These are phyloP conservation scores for Wallacemonas sp. DNA, from an alignment of 208 protist species.

Conservation along the genomic window DNA sequence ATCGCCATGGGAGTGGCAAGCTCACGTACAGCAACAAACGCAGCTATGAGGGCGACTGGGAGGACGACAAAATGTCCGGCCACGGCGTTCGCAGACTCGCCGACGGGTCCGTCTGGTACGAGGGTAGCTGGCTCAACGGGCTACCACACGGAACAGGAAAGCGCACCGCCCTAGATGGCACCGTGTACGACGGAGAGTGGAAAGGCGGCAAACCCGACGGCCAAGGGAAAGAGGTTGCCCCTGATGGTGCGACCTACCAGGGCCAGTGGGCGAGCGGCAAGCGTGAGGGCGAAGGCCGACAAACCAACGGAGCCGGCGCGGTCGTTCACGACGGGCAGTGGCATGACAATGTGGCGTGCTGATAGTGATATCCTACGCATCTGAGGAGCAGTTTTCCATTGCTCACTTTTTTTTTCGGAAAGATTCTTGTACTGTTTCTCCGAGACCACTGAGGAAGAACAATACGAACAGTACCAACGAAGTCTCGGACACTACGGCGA, in stretches of 20 bases:
- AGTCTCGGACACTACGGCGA: no score
- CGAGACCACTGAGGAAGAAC: no score
- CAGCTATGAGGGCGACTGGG: not conserved
- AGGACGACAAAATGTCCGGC: not conserved
- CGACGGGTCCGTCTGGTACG: not conserved
- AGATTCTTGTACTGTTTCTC: no score
- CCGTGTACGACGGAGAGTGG: not conserved
- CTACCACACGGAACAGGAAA: not conserved
- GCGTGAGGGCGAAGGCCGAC: not conserved
- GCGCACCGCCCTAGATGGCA: not conserved
- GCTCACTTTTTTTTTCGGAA: no score
- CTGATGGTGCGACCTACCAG: not conserved
- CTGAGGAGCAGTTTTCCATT: no score
- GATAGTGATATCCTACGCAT: no score
- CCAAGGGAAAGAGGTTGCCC: not conserved
- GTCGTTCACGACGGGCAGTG: not conserved
- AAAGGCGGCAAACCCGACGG: not conserved
- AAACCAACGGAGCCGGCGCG: not conserved
- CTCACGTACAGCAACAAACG: not conserved
- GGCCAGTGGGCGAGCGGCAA: not conserved
- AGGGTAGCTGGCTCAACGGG: not conserved
- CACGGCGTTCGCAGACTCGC: not conserved
- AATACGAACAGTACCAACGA: no score
- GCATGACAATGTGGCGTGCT: not conserved
- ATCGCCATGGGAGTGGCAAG: not conserved